phyloP scores from a whole-genome alignment of 768 basidiomycete species.

The Termitomyces sp. region DNA sequence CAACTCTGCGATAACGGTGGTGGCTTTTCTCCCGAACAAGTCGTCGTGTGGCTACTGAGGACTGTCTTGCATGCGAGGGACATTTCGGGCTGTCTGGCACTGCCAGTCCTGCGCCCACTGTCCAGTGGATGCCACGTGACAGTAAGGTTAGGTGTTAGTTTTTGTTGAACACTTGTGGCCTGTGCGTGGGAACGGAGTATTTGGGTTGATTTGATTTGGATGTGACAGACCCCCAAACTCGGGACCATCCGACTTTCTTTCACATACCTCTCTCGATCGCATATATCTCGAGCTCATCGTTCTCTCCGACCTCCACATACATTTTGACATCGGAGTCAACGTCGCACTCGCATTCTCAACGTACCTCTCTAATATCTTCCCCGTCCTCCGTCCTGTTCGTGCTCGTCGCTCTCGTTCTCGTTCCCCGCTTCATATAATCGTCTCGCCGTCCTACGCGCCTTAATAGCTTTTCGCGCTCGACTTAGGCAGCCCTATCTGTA shows the following conservation, averaged over 20 bases:
- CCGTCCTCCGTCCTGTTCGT: constrained; percentile 8
- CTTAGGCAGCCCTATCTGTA: constrained; percentile 7
- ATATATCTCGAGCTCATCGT: constrained; percentile 31
- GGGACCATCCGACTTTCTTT: constrained; percentile 44
- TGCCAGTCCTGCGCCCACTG: constrained; percentile 1
- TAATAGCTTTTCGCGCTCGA: constrained; percentile 13
- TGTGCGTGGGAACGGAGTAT: constrained; percentile 41
- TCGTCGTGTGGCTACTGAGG: background rate
- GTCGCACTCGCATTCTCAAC: constrained; percentile 11
- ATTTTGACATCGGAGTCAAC: constrained; percentile 15
- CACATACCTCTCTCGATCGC: constrained; percentile 47
- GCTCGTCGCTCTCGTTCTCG: constrained; percentile 14
- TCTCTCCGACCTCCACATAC: constrained; percentile 19
- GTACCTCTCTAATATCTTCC: constrained; percentile 9
- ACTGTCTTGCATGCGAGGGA: background rate
- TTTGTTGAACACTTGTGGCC: constrained; percentile 32
- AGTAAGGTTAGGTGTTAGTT: constrained; percentile 26
- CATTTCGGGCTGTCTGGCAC: background rate
- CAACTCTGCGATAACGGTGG: background rate
- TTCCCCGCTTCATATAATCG: constrained; percentile 8
- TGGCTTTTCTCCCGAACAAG: background rate
- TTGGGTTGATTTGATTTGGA: constrained; percentile 39
- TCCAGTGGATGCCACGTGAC: constrained; percentile 26
- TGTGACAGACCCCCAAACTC: constrained; percentile 37
- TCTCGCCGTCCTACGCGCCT: constrained; percentile 21